phyloP scores from a whole-genome alignment of 129 eudicot species.

The Calendula officinalis region DNA sequence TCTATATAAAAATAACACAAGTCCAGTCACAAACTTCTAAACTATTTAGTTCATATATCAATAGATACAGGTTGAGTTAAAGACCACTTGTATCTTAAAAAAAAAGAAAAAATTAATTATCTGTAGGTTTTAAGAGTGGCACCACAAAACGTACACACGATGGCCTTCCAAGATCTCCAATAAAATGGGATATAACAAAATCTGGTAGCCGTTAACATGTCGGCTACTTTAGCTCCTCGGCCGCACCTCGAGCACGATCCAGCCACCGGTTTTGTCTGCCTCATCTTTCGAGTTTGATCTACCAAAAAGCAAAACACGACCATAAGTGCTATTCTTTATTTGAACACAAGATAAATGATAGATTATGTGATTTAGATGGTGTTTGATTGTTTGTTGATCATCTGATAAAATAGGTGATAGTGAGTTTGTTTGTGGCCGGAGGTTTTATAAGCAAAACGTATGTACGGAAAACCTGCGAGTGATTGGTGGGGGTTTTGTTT shows the following conservation, averaged over 20 bases:
- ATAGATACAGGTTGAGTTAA: neutral
- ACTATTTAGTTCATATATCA: neutral
- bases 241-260: conserved; percentile 81
- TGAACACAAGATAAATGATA: neutral
- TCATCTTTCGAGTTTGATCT: conserved; percentile 61
- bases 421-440: conserved; percentile 12
- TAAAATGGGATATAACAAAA: conserved; percentile 78
- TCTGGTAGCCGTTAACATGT: conserved; percentile 71
- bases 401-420: neutral
- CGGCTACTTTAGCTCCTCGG: conserved; percentile 81
- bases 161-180: conserved; percentile 73
- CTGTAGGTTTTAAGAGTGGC: conserved; percentile 66
- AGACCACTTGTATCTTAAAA: neutral
- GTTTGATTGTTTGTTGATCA: conserved; percentile 1
- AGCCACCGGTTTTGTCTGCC: conserved; percentile 69
- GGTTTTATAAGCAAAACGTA: conserved; percentile 20
- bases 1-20: too few relatives aligned
- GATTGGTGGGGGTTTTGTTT: conserved; percentile 7
- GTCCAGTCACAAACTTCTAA: neutral
- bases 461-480: conserved; percentile 23
- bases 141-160: conserved; percentile 81
- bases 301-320: conserved; percentile 75
- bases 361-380: conserved; percentile 1
- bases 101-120: neutral
- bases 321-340: conserved; percentile 30